phyloP scores from a whole-genome alignment of 176 grass and related monocot species.

The Canna indica region DNA sequence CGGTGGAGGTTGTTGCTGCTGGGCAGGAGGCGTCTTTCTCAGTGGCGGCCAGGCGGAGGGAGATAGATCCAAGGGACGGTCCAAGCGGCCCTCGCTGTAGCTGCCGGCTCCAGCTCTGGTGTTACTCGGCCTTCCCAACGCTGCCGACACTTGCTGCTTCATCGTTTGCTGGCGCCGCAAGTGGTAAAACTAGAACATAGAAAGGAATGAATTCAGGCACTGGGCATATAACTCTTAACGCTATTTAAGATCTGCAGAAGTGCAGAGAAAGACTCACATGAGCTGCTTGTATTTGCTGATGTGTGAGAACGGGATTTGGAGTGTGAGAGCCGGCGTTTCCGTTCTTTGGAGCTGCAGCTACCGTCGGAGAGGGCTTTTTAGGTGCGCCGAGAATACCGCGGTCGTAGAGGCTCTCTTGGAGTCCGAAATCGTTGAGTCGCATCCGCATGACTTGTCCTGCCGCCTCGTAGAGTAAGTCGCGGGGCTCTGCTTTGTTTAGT shows the following conservation, averaged over 20 bases:
- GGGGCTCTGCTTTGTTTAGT: background rate
- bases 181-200: slow-evolving; percentile 19
- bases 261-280: slow-evolving; percentile 7
- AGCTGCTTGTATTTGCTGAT: slow-evolving; percentile 15
- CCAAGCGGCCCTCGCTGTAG: background rate
- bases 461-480: slow-evolving; percentile 12
- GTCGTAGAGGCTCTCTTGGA: background rate
- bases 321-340: background rate
- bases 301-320: background rate
- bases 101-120: background rate
- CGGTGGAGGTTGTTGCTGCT: background rate
- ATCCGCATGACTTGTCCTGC: slow-evolving; percentile 22
- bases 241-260: background rate
- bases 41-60: slow-evolving; percentile 47
- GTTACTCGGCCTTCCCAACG: slow-evolving; percentile 9
- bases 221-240: too few species aligned
- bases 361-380: background rate
- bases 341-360: background rate
- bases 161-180: slow-evolving; percentile 23
- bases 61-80: slow-evolving; percentile 23
- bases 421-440: background rate
- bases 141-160: slow-evolving; percentile 16
- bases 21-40: slow-evolving; percentile 27
- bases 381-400: background rate
- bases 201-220: too few species aligned